Evolutionary conservation across 1,284 basidiomycete species (phyloP).

Genomic region (Trametes versicolor): DNA sequence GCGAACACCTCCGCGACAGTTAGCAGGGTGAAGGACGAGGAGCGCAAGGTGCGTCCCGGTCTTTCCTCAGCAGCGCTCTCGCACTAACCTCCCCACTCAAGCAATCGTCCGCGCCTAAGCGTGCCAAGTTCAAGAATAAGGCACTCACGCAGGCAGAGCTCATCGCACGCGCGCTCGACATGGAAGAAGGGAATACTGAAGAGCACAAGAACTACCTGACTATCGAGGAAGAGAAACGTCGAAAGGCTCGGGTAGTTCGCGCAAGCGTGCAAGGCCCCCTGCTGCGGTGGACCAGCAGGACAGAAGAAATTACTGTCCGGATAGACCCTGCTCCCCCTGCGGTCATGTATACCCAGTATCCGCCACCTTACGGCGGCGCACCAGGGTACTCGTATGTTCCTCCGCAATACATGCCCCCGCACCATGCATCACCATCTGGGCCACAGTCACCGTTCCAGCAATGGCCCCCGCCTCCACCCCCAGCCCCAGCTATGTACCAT

Average conservation of each 20-base stretch:
- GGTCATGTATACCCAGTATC: conserved; percentile 6
- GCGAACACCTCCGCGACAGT: conserved; percentile 71
- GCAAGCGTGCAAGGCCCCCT: conserved; percentile 74
- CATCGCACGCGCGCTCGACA: conserved; percentile 83
- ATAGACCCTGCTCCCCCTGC: conserved; percentile 37
- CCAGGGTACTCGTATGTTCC: conserved; percentile 12
- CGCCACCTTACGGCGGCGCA: conserved; percentile 6
- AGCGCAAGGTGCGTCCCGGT: conserved; percentile 60
- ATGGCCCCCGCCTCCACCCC: conserved; percentile 27
- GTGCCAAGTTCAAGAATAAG: conserved; percentile 58
- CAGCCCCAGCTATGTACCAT: conserved; percentile 16
- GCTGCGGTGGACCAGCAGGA: conserved; percentile 77
- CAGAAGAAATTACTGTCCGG: conserved; percentile 60
- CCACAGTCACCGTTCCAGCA: conserved; percentile 28
- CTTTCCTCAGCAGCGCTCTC: neutral
- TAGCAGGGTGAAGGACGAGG: conserved; percentile 67
- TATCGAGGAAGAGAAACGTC: conserved; percentile 84
- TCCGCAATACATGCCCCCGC: conserved; percentile 13
- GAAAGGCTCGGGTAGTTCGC: conserved; percentile 69
- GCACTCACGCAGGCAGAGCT: conserved; percentile 81
- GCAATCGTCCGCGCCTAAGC: conserved; percentile 58
- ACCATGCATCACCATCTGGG: neutral
- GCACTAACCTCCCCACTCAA: neutral
- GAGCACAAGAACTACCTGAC: conserved; percentile 82
- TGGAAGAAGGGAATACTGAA: conserved; percentile 85